phyloP scores from a whole-genome alignment of 129 eudicot species.

The Erigeron canadensis region DNA sequence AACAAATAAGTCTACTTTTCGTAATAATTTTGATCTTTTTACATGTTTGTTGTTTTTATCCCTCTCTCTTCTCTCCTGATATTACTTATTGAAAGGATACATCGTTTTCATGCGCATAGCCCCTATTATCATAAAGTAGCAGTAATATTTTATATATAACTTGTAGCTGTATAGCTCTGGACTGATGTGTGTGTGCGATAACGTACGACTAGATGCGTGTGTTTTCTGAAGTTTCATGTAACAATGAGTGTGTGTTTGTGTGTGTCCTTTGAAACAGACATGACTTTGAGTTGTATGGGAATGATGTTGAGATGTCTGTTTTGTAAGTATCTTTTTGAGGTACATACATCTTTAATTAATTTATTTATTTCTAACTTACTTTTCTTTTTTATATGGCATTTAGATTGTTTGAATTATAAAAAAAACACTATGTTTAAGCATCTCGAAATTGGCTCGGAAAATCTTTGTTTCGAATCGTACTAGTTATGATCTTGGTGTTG shows the following conservation, averaged over 20 bases:
- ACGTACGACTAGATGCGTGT: slow-evolving; percentile 30
- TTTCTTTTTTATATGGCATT: neutral
- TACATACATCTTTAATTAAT: neutral
- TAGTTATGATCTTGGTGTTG: no score
- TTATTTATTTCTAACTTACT: no score
- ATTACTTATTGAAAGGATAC: slow-evolving; percentile 16
- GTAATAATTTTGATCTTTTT: slow-evolving; percentile 27
- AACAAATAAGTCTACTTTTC: slow-evolving; percentile 28
- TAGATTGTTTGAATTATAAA: no score
- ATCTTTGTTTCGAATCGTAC: no score
- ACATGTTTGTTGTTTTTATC: slow-evolving; percentile 9
- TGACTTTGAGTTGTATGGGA: slow-evolving; percentile 45
- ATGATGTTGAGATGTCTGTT: slow-evolving; percentile 40
- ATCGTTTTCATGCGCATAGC: slow-evolving; percentile 36
- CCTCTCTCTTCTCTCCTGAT: slow-evolving; percentile 17
- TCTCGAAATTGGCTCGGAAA: no score
- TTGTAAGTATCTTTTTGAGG: slow-evolving; percentile 22
- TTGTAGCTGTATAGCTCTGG: slow-evolving; percentile 35
- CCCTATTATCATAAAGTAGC: slow-evolving; percentile 21
- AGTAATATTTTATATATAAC: slow-evolving; percentile 31
- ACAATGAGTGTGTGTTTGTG: slow-evolving; percentile 38
- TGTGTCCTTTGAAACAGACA: slow-evolving; percentile 46
- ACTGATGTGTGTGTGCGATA: slow-evolving; percentile 24
- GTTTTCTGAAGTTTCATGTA: slow-evolving; percentile 42
- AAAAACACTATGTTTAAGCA: no score